phyloP scores from a whole-genome alignment of 2,329 filamentous ascomycete species.

The Colletotrichum sp. region DNA sequence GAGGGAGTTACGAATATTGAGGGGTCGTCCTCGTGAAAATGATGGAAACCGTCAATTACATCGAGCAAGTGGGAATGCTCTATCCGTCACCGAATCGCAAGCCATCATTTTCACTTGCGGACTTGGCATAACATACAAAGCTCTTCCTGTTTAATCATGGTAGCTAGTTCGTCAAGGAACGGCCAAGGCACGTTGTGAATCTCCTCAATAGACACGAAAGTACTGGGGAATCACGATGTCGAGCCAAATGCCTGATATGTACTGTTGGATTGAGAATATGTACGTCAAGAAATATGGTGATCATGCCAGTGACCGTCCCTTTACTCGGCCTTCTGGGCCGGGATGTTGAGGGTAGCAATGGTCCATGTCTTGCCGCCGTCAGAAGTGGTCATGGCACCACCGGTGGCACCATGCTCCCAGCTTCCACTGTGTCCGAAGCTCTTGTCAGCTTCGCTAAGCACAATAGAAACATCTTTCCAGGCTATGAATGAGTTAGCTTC shows the following conservation, averaged over 20 bases:
- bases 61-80: neutral
- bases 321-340: neutral
- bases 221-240: fast-evolving
- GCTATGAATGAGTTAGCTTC: neutral
- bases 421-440: neutral
- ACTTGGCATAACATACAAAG: fast-evolving
- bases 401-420: neutral
- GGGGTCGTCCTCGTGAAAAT: too few species aligned
- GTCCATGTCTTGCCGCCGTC: neutral
- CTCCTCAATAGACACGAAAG: neutral
- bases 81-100: fast-evolving
- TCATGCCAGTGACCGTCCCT: neutral
- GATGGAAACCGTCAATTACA: neutral
- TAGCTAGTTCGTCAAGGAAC: neutral
- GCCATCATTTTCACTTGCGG: fast-evolving
- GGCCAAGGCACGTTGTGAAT: neutral
- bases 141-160: neutral
- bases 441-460: neutral
- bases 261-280: neutral
- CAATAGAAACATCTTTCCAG: neutral
- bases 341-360: neutral
- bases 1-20: neutral
- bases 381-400: neutral
- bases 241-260: neutral
- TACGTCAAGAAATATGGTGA: neutral